Conservation (phyloP, 495 filamentous ascomycete species). For the Xylaria curta region DNA sequence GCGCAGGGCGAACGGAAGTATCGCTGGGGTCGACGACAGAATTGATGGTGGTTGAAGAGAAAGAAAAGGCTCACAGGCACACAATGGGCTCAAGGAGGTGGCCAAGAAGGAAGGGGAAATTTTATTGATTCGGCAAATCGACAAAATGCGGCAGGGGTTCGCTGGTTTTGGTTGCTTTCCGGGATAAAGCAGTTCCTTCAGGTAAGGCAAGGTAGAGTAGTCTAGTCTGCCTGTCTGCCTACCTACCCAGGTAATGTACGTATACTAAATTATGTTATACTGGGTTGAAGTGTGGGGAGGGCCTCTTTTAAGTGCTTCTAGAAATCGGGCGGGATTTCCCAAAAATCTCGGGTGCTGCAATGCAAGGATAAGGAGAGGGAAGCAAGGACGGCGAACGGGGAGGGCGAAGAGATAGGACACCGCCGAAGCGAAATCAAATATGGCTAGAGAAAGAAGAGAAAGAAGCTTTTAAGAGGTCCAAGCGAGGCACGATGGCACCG, state of each 20-base stretch:
- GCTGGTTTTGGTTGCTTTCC: conserved; percentile 9
- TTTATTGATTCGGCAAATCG: conserved; percentile 26
- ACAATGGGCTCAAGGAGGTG: neutral
- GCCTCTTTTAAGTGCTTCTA: conserved; percentile 19
- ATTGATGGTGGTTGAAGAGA: conserved; percentile 16
- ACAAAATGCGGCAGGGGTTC: conserved; percentile 19
- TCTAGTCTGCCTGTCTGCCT: conserved; percentile 9
- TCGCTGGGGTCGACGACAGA: conserved; percentile 8
- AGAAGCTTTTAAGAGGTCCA: conserved; percentile 25
- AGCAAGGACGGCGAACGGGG: conserved; percentile 15
- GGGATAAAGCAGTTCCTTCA: conserved; percentile 10
- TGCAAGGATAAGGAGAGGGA: conserved; percentile 25
- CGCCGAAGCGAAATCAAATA: conserved; percentile 19
- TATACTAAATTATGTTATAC: neutral
- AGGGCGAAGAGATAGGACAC: conserved; percentile 17
- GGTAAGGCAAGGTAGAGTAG: neutral
- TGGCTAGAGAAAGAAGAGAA: conserved; percentile 22
- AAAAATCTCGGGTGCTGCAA: conserved; percentile 2
- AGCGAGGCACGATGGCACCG: conserved; percentile 24
- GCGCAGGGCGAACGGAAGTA: conserved; percentile 5
- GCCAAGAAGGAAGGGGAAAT: conserved; percentile 21
- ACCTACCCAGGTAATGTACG: neutral
- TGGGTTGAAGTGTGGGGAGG: conserved; percentile 23
- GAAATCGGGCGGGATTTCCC: conserved; percentile 21
- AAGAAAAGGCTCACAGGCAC: neutral